Conservation (phyloP, 306 rosid genomes). For the Sicyos edulis region DNA sequence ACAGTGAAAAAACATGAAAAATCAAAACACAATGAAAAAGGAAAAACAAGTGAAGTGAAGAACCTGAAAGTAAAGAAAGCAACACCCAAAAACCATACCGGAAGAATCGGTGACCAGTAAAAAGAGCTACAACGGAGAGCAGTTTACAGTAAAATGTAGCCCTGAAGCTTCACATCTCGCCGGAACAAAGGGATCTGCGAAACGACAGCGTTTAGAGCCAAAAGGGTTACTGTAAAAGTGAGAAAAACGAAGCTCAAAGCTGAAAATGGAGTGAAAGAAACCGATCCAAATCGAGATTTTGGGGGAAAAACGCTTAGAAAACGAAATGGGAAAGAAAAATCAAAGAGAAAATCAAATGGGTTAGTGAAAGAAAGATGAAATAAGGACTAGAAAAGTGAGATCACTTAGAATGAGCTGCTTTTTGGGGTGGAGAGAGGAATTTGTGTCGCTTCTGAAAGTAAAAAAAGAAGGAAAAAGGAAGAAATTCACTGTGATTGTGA, state of each 20-base stretch:
- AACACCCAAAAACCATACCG: not conserved
- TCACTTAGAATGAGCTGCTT: not conserved
- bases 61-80: slow-evolving; percentile 1
- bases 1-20: not conserved
- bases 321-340: not conserved
- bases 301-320: not conserved
- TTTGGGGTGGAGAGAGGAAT: no score
- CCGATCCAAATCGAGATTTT: not conserved
- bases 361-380: not conserved
- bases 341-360: slow-evolving; percentile 1
- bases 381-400: no score
- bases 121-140: not conserved
- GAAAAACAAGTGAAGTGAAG: not conserved
- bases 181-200: slow-evolving; percentile 10
- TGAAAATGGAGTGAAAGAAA: slow-evolving; percentile 1
- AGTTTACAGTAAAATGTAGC: not conserved
- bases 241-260: not conserved
- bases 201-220: slow-evolving; percentile 6
- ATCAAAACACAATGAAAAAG: not conserved
- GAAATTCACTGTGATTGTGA: not conserved
- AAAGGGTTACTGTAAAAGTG: not conserved
- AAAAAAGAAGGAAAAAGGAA: not conserved
- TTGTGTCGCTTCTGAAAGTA: not conserved
- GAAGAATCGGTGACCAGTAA: not conserved
- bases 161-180: slow-evolving; percentile 14